Conservation (phyloP, 2,329 filamentous ascomycete species). For the Mariannaea sp. region DNA sequence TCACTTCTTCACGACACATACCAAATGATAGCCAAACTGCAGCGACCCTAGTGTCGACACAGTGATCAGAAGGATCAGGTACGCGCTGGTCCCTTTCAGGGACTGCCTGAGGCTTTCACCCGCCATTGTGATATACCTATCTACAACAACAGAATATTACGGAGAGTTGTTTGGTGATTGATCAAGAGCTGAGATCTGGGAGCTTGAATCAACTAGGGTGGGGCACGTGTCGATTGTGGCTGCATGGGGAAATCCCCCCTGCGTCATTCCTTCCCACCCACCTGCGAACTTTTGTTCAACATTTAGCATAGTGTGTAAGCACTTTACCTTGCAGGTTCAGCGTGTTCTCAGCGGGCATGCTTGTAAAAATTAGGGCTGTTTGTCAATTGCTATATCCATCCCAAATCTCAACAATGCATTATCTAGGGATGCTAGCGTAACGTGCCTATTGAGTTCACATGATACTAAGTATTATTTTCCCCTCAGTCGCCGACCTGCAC, state of each 20-base stretch:
- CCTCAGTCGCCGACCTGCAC: too few relatives aligned
- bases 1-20: too few relatives aligned
- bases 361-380: too few relatives aligned
- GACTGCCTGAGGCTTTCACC: constrained; percentile 35
- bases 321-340: constrained; percentile 17
- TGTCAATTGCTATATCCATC: too few relatives aligned
- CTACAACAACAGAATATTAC: constrained; percentile 9
- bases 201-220: constrained; percentile 13
- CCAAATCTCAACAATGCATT: too few relatives aligned
- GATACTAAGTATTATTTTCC: too few relatives aligned
- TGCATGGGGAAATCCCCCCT: constrained; percentile 11
- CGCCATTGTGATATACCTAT: constrained; percentile 44
- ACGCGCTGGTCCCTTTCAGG: constrained; percentile 66
- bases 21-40: constrained; percentile 93
- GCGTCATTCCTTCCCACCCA: constrained; percentile 3
- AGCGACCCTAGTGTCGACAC: constrained; percentile 84
- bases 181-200: not conserved
- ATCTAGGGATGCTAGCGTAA: too few relatives aligned
- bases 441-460: too few relatives aligned
- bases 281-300: not conserved
- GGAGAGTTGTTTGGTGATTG: not conserved
- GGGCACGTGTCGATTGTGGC: constrained; percentile 17
- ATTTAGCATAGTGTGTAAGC: not conserved
- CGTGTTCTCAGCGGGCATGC: too few relatives aligned
- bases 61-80: constrained; percentile 76